Evolutionary conservation across 164 flowering plant species (phyloP), one percentile per base, ranked within the genome.

Genomic region (Vitis vinifera): DNA sequence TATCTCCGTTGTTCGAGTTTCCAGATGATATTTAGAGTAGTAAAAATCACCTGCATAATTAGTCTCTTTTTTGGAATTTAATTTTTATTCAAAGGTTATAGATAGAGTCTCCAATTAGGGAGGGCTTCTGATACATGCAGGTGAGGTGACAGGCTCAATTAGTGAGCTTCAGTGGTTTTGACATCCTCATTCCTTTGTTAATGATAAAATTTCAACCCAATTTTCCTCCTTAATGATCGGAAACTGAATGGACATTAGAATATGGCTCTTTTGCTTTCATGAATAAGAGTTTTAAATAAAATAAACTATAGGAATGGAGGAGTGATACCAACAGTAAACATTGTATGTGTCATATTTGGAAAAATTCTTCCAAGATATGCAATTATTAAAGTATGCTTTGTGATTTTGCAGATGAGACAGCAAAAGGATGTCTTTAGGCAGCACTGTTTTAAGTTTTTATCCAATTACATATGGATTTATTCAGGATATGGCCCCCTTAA

Each of bases 401-500:
- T 47, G 53, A 6, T 52, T 75, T 62, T 73, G 48, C 89, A 94
- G 98, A 69, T 94, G 66, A 80, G 92, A 51, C 97, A 94, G 78
- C 97, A 91, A 76, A 91, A 86, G 73, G 94, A 89, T 63, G 77
- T 82, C 37, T 80, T 81, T 64, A 87, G 87, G 8, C 78, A 48
- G 63, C 82, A 80, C 55, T 76, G 87, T 59, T 80, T 67, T 67
- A 85, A 77, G 65, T 87, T 94, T 74, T 81, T 94, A 63, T 85
- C 92, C 9, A 75, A 73, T 71, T 94, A 94, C 82, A 91, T 94
- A 66, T 77, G 75, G 82, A 71, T 89, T 64, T 89, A 82, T 74
- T 89, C 95, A 55, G 97, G 95, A 75, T 72, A 61, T 72, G 97
- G 97, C 59, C 91, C 90, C 31, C 82, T 69, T n/a, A 83, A 75